Base-by-base conservation (phyloP, 306 rosid species). In the Mucuna pruriens region DNA sequence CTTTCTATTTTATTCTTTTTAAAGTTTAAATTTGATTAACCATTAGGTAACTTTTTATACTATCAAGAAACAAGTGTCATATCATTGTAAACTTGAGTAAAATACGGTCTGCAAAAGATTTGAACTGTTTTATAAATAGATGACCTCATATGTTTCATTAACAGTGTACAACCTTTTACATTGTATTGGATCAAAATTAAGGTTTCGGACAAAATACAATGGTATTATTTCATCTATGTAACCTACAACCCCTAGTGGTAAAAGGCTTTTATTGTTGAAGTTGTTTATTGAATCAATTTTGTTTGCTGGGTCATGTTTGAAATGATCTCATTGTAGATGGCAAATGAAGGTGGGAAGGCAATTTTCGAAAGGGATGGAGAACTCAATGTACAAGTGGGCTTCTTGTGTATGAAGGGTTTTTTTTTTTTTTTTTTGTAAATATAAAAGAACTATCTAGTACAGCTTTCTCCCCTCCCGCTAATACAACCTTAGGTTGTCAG, bases 331-430 rank as follows among this genome's bases (percentile, higher is more conserved):
- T 5, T 81, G 84, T 86, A 94, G 98, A 91, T 94, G 98, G 90
- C 97, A 67, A 94, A 94, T 77, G 89, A 89, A 80, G 71, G 88
- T 25, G 98, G 98, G 65, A 94, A 85, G 71, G 86, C 94, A 57
- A 49, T 94, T 52, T 91, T 90, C 84, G 81, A 72, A 45, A 90
- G 69, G 65, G 95, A 97, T 1, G 95, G 97, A 81, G 94, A 94
- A 80, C 97, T 94, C 61, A 88, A 88, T 82, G 80, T 90, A 51
- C 92, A 92, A 19, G 97, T 91, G 70, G 90, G 95, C 67, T 90
- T 91, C 85, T 81, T 94, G 94, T 91, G 95, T 86, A 90, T 88
- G 97, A 90, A 91, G 97, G 97, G 90, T 66, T 42, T 26, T 25
- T 51, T 12, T 29, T 0, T 40, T 45, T 48, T 55, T 51, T 64